These are phyloP conservation scores for Scortechinia acanthostroma DNA, from an alignment of 2,329 filamentous ascomycete species.

Conservation along the genomic window DNA sequence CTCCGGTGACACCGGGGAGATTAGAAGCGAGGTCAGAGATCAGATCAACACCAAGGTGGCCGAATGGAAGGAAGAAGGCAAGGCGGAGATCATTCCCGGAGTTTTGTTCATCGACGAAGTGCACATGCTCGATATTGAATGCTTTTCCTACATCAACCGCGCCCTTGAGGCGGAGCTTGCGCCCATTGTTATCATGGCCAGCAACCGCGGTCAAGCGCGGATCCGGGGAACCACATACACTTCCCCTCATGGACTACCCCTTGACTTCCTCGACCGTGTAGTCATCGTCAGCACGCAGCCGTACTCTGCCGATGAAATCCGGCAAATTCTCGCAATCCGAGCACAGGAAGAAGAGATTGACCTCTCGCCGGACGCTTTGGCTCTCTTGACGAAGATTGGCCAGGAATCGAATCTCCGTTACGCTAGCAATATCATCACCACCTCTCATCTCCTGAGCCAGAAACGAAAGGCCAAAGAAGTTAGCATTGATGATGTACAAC, in stretches of 20 bases:
- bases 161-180: slow-evolving; percentile 90
- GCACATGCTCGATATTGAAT: slow-evolving; percentile 99
- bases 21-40: slow-evolving; percentile 90
- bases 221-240: slow-evolving; percentile 91
- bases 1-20: slow-evolving; percentile 95
- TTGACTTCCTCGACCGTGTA: slow-evolving; percentile 92
- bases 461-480: slow-evolving; percentile 84
- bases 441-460: slow-evolving; percentile 76
- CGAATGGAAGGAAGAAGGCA: slow-evolving; percentile 99
- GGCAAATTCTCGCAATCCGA: slow-evolving; percentile 84
- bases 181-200: slow-evolving; percentile 98
- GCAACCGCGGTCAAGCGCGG: slow-evolving; percentile 83
- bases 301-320: slow-evolving; percentile 78
- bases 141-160: slow-evolving; percentile 97
- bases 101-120: slow-evolving; percentile 98
- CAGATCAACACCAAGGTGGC: slow-evolving; percentile 99
- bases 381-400: slow-evolving; percentile 90
- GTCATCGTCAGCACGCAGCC: slow-evolving; percentile 91
- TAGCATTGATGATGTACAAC: slow-evolving; percentile 78
- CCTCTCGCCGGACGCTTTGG: slow-evolving; percentile 79
- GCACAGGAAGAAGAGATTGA: slow-evolving; percentile 96
- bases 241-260: slow-evolving; percentile 84
- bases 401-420: slow-evolving; percentile 87
- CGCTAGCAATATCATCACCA: slow-evolving; percentile 95
- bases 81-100: slow-evolving; percentile 93